These are phyloP conservation scores for Lentinula raphanica DNA, from an alignment of 768 basidiomycete genomes.

Conservation along the genomic window DNA sequence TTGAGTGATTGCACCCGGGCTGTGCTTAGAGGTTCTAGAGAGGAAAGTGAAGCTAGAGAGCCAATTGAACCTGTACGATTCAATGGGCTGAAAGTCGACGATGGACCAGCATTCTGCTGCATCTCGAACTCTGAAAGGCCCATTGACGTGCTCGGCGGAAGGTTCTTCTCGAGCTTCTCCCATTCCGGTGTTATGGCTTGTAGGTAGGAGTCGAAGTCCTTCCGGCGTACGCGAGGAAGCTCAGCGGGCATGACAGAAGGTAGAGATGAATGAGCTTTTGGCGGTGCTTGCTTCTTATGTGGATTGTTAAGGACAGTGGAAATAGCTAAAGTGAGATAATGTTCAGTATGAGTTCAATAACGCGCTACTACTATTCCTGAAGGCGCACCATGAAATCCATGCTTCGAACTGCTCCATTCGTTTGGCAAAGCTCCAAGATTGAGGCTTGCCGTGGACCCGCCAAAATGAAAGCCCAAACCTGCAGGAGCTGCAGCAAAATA, in stretches of 20 bases:
- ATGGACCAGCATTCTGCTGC: constrained; percentile 29
- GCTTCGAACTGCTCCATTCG: constrained; percentile 76
- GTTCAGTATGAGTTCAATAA: not conserved
- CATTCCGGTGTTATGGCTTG: constrained; percentile 68
- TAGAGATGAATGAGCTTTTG: constrained; percentile 80
- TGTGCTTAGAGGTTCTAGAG: constrained; percentile 3
- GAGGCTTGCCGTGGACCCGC: constrained; percentile 44
- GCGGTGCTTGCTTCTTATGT: constrained; percentile 75
- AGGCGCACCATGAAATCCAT: constrained; percentile 82
- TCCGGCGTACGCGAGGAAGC: constrained; percentile 73
- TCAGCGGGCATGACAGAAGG: constrained; percentile 68
- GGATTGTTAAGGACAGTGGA: constrained; percentile 93
- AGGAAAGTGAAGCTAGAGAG: constrained; percentile 6
- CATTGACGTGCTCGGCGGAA: constrained; percentile 13
- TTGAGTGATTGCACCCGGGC: constrained; percentile 9
- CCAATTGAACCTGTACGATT: constrained; percentile 15
- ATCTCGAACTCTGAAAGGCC: constrained; percentile 26
- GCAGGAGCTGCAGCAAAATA: constrained; percentile 48
- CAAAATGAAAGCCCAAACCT: constrained; percentile 44
- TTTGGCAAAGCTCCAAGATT: constrained; percentile 44
- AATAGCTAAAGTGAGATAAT: constrained; percentile 61
- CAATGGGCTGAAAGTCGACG: constrained; percentile 26
- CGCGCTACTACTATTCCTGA: not conserved
- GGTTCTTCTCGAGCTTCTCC: constrained; percentile 55
- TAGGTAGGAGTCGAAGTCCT: constrained; percentile 84